Evolutionary conservation across 2,329 filamentous ascomycete genomes (phyloP), one percentile per base, ranked within the genome.

Genomic region (Zasmidium cellare): DNA sequence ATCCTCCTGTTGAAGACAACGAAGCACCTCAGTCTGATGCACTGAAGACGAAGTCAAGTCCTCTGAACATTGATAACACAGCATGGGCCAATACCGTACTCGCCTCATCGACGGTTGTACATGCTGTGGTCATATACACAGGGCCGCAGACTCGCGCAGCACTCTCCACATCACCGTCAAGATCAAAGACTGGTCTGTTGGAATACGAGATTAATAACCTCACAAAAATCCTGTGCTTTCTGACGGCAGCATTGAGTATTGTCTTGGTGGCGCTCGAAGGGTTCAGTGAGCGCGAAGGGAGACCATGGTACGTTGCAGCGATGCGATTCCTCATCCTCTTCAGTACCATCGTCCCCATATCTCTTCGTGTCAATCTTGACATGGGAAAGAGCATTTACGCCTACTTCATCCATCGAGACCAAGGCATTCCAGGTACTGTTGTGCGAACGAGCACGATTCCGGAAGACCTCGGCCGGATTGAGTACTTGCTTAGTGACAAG

Each of bases 1-100:
- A 81, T 69, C 67, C 77, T 6, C 73, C 72, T 55, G 55, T 62
- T n/a, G 52, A 48, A 1, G 38, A 60, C 31, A 57, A 9, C 14
- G 49, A 53, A 11, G 14, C 48, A 25, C 38, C 41, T 18, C 62
- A 1, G 55, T 25, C 38, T 3, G 55, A 58, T 20, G 12, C n/a
- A 20, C 20, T 55, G 12, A 45, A 46, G 2, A 7, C 16, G 7
- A 58, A 52, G 57, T 90, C 88, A 3, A 84, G 87, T 2, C 87
- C 92, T 1, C 80, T 99, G 38, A 91, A 86, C 1, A 97, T 99
- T 62, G 94, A 99, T 75, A 97, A 99, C 71, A 97, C 94, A 7
- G 94, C 96, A 9, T 99, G 96, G 94, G 93, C 93, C 18, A 99
- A 97, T 71, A 99, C 94, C 0, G 90, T 99, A 22, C 89, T 99